Base-by-base conservation (phyloP, 495 filamentous ascomycete genomes). In the Acidiella bohemica region DNA sequence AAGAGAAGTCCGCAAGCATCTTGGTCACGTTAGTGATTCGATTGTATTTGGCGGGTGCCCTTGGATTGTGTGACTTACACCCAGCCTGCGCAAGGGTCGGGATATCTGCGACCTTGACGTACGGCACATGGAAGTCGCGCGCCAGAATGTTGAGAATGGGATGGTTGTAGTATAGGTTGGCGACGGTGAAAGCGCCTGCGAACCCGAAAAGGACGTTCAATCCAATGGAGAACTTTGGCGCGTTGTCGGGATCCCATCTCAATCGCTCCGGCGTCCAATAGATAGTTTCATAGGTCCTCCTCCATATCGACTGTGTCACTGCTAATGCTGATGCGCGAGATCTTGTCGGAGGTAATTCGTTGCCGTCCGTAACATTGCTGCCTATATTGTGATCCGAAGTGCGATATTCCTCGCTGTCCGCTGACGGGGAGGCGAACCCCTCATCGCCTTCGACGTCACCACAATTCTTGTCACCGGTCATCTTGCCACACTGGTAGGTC, bases 71-170 rank as follows among this genome's bases (percentile, higher is more conserved):
- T n/a, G n/a, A n/a, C n/a, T n/a, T n/a, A n/a, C n/a, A 92, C 4
- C 84, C 84, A 4, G 80, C 80, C 53, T 92, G 84, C 55, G 78
- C 80, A 5, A 84, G 60, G 0, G 84, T 88, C 9, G 84, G 82
- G 32, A 92, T 69, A 52, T 63, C 48, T 11, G 62, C 32, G 11
- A 64, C 59, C 30, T 56, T 53, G 19, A 59, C 62, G 45, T 66
- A 64, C 12, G 60, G 65, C 27, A 82, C 76, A 39, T 63, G 19
- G 43, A 83, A 82, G 22, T 71, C 70, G 8, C 59, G 46, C 1
- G 78, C 76, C 22, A 83, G 65, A 19, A 69, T 63, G 54, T 80
- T 72, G 10, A 81, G 61, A 36, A 83, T 73, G 0, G 78, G 75
- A 37, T 83, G 78, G 30, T 69, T 73, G 54, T 82, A 83, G 57